Evolutionary conservation across 2,329 filamentous ascomycete genomes (phyloP), one percentile per base, ranked within the genome.

Genomic region (Thelonectria blattea): DNA sequence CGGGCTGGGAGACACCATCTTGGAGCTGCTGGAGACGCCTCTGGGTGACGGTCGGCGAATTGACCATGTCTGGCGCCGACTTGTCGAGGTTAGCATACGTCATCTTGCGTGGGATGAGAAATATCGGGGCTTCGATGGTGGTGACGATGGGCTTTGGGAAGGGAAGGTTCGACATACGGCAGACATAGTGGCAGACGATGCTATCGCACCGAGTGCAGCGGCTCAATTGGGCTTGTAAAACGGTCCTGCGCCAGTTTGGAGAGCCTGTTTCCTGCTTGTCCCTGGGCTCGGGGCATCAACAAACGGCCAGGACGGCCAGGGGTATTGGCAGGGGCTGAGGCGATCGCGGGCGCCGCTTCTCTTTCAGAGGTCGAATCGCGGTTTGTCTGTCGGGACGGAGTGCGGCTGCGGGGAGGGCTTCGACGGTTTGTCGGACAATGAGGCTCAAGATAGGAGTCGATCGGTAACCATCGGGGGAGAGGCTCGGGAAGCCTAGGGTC

Each of bases 1-100:
- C 89, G 4, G 94, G 93, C 65, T 96, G 91, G 10, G 93, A 90
- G 64, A 97, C 57, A 61, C 81, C 78, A 52, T 83, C 79, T 48
- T 75, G 78, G 53, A 84, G 65, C 30, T 79, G 77, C 27, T 72
- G 52, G 18, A 70, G 52, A 30, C 68, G 67, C 41, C 63, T 65
- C 60, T 71, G 59, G 34, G 68, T 61, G 48, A 72, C 68, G 48
- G 72, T 66, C 45, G 71, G 66, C 24, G 69, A 61, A 63, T 60
- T 66, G 58, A 60, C 61, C 65, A 72, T 62, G 59, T 66, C 69
- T 48, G 74, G 65, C 49, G 70, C 59, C 42, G 73, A 64, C 68
- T 30, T 72, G 58, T 57, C 22, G 14, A 57, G 34, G 39, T 71
- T 51, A 71, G 65, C 52, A 52, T 52, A 45, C 10, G 15, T 24